phyloP scores from a whole-genome alignment of 176 grass and related monocot species.

The Saccharum spontaneum region DNA sequence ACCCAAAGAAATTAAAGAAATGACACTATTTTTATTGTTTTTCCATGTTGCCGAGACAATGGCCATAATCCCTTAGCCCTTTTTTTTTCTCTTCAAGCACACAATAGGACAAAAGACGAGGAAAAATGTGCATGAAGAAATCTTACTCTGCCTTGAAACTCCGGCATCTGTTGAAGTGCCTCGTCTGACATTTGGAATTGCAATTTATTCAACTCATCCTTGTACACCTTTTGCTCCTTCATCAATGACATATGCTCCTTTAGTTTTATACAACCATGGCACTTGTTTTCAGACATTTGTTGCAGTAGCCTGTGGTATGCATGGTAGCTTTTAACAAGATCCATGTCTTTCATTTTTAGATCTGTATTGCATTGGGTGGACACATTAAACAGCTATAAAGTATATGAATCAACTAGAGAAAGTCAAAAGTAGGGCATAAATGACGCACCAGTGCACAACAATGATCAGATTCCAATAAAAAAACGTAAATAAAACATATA shows the following conservation, averaged over 20 bases:
- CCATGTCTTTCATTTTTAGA: constrained; percentile 82
- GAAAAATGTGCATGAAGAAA: not conserved
- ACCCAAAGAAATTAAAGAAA: constrained; percentile 14
- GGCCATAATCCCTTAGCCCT: not conserved
- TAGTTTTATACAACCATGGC: constrained; percentile 95
- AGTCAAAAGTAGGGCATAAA: not conserved
- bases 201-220: constrained; percentile 73
- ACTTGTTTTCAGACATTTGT: constrained; percentile 82
- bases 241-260: constrained; percentile 81
- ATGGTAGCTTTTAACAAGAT: constrained; percentile 61
- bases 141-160: constrained; percentile 99
- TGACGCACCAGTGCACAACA: not conserved
- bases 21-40: not conserved
- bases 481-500: not conserved
- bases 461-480: not conserved
- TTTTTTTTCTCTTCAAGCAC: not conserved
- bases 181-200: constrained; percentile 95
- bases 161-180: constrained; percentile 95
- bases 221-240: constrained; percentile 72
- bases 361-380: constrained; percentile 48
- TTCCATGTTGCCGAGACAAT: not conserved
- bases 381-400: constrained; percentile 14
- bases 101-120: not conserved
- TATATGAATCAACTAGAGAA: constrained; percentile 18
- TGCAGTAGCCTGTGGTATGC: constrained; percentile 65